These are phyloP conservation scores for Argentina anserina DNA, from an alignment of 306 rosid genomes.

Conservation along the genomic window DNA sequence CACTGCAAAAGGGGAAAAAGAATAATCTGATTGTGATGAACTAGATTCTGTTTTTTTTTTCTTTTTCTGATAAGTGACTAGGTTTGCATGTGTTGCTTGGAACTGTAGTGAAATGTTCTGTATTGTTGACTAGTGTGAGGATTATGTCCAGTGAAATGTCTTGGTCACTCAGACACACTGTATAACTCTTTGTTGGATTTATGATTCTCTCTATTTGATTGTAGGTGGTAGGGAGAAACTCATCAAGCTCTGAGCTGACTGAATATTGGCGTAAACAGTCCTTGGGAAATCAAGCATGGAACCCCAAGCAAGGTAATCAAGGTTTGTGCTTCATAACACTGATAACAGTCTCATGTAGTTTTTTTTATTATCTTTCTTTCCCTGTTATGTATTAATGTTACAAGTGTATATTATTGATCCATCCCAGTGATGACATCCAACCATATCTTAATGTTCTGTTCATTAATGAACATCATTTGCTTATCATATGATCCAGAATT, in stretches of 20 bases:
- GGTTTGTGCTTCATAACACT: conserved; percentile 13
- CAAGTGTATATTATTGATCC: neutral
- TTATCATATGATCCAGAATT: neutral
- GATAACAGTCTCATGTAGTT: neutral
- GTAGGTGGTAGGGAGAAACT: conserved; percentile 35
- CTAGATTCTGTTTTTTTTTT: neutral
- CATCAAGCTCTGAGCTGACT: conserved; percentile 24
- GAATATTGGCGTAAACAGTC: conserved; percentile 36
- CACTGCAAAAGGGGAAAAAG: too few relatives aligned
- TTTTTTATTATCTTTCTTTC: neutral
- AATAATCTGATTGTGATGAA: neutral
- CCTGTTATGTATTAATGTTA: neutral
- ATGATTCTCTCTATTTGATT: neutral
- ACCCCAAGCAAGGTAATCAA: conserved; percentile 35
- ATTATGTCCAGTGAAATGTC: neutral
- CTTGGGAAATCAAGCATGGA: conserved; percentile 33
- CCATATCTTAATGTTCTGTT: neutral
- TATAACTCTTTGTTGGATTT: neutral
- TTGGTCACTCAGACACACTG: neutral
- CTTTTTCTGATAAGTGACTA: neutral
- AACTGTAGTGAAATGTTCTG: neutral
- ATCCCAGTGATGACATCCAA: neutral
- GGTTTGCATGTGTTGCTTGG: neutral
- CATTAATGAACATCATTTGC: neutral
- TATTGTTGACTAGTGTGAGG: neutral